These are phyloP conservation scores for Paramecium pentaurelia DNA, from an alignment of 73 alveolate genomes.

Conservation along the genomic window DNA sequence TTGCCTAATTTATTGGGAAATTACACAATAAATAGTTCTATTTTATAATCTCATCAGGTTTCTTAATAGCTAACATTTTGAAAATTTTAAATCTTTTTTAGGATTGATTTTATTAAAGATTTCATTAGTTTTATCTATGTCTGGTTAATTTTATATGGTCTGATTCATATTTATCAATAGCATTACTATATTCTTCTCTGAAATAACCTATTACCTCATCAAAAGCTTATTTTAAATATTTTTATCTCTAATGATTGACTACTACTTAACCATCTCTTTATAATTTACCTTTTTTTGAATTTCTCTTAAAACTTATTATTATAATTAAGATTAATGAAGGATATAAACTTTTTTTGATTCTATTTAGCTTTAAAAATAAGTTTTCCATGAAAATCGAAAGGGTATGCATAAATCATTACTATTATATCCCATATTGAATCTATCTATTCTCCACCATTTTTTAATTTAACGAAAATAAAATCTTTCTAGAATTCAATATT, in stretches of 20 bases:
- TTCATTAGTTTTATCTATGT: background rate
- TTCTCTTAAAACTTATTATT: background rate
- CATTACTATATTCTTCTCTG: background rate
- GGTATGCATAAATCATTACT: background rate
- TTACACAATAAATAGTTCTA: background rate
- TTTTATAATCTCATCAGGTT: background rate
- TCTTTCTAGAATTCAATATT: background rate
- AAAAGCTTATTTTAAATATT: background rate
- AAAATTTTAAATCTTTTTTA: background rate
- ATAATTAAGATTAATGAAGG: background rate
- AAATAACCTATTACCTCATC: background rate
- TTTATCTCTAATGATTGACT: background rate
- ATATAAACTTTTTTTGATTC: background rate
- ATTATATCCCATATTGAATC: conserved; percentile 1
- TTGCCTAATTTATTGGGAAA: background rate
- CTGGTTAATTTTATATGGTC: background rate
- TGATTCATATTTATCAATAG: background rate
- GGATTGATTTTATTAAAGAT: background rate
- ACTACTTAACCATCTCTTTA: background rate
- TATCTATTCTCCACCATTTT: background rate
- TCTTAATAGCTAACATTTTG: background rate
- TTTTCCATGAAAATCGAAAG: background rate
- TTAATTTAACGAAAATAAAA: background rate
- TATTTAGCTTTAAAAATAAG: background rate
- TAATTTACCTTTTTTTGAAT: background rate